Evolutionary conservation across 2,329 filamentous ascomycete species (phyloP).

Genomic region (Neopestalotiopsis rosae): DNA sequence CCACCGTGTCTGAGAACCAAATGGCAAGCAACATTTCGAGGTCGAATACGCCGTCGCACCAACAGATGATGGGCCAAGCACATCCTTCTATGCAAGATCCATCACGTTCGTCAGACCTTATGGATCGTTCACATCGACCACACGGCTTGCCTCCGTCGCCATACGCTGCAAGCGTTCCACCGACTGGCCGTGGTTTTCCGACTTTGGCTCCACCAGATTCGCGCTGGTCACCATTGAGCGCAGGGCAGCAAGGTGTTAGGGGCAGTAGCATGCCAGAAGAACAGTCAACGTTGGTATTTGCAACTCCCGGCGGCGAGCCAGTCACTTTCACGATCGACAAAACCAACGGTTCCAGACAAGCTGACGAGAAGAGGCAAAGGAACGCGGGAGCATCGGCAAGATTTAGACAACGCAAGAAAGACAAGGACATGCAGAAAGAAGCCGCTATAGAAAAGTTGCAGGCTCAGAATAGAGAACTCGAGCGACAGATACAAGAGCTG

Average conservation of each 20-base stretch:
- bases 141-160: conserved; percentile 24
- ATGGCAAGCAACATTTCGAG: conserved; percentile 24
- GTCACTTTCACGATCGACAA: conserved; percentile 75
- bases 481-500: conserved; percentile 55
- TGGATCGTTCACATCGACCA: conserved; percentile 25
- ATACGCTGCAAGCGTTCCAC: conserved; percentile 26
- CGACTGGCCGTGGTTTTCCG: conserved; percentile 26
- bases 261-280: conserved; percentile 31
- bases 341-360: conserved; percentile 80
- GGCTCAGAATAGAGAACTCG: conserved; percentile 69
- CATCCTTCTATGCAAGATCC: conserved; percentile 26
- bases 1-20: conserved; percentile 24
- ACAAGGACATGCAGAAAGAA: conserved; percentile 76
- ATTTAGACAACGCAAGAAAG: conserved; percentile 82
- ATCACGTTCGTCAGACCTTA: conserved; percentile 23
- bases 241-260: conserved; percentile 17
- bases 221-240: conserved; percentile 29
- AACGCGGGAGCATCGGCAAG: conserved; percentile 87
- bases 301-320: conserved; percentile 43
- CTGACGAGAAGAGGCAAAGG: conserved; percentile 83
- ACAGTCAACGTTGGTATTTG: conserved; percentile 31
- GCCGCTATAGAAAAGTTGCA: conserved; percentile 73
- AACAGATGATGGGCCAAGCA: conserved; percentile 28
- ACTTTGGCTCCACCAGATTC: conserved; percentile 27
- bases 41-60: conserved; percentile 28